A percentile compares a stretch with the other conserved stretches of the same genome.
These are phyloP conservation scores for Colletotrichum costaricense DNA, from an alignment of 2,329 filamentous ascomycete species.

Conservation along the genomic window DNA sequence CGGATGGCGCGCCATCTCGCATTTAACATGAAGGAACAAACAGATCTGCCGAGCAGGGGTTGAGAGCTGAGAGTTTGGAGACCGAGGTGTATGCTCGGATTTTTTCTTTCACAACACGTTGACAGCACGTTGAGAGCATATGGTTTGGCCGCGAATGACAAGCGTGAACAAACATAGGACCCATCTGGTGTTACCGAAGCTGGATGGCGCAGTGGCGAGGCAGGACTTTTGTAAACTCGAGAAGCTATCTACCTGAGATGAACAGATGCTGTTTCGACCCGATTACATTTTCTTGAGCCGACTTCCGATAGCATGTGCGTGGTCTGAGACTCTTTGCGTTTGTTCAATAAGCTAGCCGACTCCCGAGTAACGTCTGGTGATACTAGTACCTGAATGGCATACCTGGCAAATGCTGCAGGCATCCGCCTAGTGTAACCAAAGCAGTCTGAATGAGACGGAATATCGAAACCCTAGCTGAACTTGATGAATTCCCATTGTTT, in stretches of 20 bases:
- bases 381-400: not conserved
- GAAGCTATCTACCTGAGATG: not conserved
- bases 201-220: not conserved
- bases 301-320: too few species aligned
- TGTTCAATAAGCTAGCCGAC: not conserved
- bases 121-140: not conserved
- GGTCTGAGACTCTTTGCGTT: not conserved
- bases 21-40: not conserved
- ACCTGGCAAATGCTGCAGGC: slow-evolving; percentile 16
- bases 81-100: not conserved
- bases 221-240: not conserved
- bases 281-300: too few species aligned
- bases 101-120: not conserved
- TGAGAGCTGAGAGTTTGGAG: not conserved
- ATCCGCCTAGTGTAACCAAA: not conserved
- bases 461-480: not conserved
- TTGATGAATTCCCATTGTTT: not conserved
- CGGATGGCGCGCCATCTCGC: slow-evolving; percentile 2
- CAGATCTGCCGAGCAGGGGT: not conserved
- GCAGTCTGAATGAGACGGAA: not conserved
- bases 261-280: not conserved
- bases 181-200: not conserved
- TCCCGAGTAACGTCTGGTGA: not conserved
- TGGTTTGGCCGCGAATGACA: not conserved
- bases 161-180: not conserved